Percentiles rank a stretch among this genome's conserved stretches.
Evolutionary conservation across 495 filamentous ascomycete genomes (phyloP).

Genomic region (Penicillium longicatenatum): DNA sequence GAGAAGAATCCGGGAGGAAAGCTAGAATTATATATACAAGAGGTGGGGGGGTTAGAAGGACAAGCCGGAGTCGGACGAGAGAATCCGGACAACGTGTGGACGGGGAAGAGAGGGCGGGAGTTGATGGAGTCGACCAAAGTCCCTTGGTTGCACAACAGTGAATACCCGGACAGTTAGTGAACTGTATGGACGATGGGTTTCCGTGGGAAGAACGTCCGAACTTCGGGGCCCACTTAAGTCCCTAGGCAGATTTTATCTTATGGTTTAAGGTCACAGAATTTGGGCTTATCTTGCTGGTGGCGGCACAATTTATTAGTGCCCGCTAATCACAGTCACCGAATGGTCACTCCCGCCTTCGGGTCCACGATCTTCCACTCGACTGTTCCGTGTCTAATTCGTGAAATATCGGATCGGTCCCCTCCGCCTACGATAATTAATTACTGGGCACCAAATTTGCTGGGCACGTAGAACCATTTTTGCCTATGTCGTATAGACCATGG

Average conservation of each 20-base stretch:
- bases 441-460: neutral
- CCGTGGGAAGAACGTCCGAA: constrained; percentile 38
- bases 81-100: constrained; percentile 15
- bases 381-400: constrained; percentile 19
- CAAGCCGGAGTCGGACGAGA: constrained; percentile 42
- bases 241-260: constrained; percentile 35
- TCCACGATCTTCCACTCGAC: constrained; percentile 2
- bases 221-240: constrained; percentile 31
- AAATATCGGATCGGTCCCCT: constrained; percentile 31
- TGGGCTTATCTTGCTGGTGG: constrained; percentile 40
- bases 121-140: neutral
- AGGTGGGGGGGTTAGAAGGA: constrained; percentile 4
- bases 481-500: neutral
- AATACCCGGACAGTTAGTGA: constrained; percentile 4
- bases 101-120: constrained; percentile 18
- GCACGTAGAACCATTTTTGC: neutral
- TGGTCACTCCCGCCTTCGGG: constrained; percentile 1
- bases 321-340: constrained; percentile 1
- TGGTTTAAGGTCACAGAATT: constrained; percentile 44
- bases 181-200: constrained; percentile 4
- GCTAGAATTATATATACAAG: constrained; percentile 21
- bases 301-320: constrained; percentile 7
- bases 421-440: constrained; percentile 14
- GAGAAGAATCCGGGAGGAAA: constrained; percentile 8
- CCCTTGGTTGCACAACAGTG: constrained; percentile 4